These are phyloP conservation scores for Spergularia marina DNA, from an alignment of 148 eudicot species.

Conservation along the genomic window DNA sequence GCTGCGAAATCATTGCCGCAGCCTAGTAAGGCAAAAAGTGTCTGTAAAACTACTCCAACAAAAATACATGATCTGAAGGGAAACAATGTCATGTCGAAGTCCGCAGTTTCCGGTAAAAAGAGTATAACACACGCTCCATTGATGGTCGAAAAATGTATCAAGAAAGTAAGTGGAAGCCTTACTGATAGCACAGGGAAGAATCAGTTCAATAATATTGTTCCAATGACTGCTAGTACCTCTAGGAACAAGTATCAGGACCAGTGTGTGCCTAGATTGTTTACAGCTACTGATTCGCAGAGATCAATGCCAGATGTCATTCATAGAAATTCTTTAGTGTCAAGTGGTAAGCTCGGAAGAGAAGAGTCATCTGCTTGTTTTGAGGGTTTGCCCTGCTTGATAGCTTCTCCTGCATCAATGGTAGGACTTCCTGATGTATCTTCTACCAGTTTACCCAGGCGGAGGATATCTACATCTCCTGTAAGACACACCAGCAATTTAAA, in stretches of 20 bases:
- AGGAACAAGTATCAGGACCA: constrained; percentile 17
- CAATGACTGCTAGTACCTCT: constrained; percentile 15
- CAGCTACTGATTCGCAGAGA: constrained; percentile 19
- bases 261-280: constrained; percentile 11
- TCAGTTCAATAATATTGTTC: constrained; percentile 6
- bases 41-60: constrained; percentile 22
- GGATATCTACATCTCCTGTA: constrained; percentile 22
- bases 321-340: constrained; percentile 21
- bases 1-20: constrained; percentile 55
- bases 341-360: constrained; percentile 7
- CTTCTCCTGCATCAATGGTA: constrained; percentile 22
- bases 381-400: constrained; percentile 22
- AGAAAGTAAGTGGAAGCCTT: constrained; percentile 20
- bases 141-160: constrained; percentile 17
- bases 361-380: constrained; percentile 13
- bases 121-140: constrained; percentile 12
- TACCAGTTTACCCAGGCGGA: constrained; percentile 20
- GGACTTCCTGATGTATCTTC: constrained; percentile 25
- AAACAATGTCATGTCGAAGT: constrained; percentile 17
- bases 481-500: constrained; percentile 11
- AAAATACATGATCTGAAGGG: constrained; percentile 25
- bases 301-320: constrained; percentile 6
- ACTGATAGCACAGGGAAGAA: constrained; percentile 25
- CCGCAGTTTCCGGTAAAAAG: constrained; percentile 22
- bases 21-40: constrained; percentile 20